Base-by-base conservation (phyloP, 768 basidiomycete genomes). In the Tremella yokohamensis region DNA sequence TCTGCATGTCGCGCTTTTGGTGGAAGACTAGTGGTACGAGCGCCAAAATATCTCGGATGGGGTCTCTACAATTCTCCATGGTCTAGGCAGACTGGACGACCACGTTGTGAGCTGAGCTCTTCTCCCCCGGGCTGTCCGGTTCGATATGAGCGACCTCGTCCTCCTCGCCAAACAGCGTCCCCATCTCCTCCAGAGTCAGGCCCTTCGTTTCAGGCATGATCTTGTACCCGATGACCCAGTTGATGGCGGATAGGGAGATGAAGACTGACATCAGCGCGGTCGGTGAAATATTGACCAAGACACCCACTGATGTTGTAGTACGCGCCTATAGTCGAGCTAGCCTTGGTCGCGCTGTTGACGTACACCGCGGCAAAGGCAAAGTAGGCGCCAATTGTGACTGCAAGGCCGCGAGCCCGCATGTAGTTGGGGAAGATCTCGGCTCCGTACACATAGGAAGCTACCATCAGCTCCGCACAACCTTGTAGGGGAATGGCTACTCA, bases 371-470 rank as follows among this genome's bases (percentile, higher is more conserved):
- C 53, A 11, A 54, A 54, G 13, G 19, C 40, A 54, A 54, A 54
- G 39, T 54, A 54, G 13, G 39, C 22, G 39, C 38, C 38, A 38
- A 54, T 44, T n/a, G 53, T 40, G 7, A 40, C 22, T 13, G 53
- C 38, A 8, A 54, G 13, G 8, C 53, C 53, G 18, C 40, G 37
- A 25, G 49, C 56, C 20, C 63, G 50, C 39, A 61, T 56, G 52
- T 56, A 55, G 13, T 53, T 60, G 9, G 63, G 63, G 51, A 60
- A 60, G 40, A 64, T 52, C 34, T 64, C 63, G 12, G 63, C 58
- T 9, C 55, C 63, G 39, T 54, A 64, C 0, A 64, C 63, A 40
- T 60, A 64, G 42, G 59, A 11, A 13, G 34, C 39, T 49, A 19
- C 18, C 7, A 20, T 42, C 20, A 52, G 39, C 25, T 40, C 13